phyloP scores from a whole-genome alignment of 2,329 filamentous ascomycete species.

The Fonsecaea nubica region DNA sequence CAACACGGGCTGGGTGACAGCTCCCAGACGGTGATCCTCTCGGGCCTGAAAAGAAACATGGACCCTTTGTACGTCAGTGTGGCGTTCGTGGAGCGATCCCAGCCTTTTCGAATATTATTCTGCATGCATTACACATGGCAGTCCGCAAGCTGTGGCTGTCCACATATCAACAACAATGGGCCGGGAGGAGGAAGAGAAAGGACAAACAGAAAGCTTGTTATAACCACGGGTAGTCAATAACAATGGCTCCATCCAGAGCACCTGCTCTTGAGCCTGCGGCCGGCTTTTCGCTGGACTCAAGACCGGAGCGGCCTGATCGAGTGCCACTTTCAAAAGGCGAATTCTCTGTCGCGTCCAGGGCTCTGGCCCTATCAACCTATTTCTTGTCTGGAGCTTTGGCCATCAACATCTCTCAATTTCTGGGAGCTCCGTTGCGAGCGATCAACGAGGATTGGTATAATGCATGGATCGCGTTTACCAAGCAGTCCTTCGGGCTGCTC shows the following conservation, averaged over 20 bases:
- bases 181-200: not conserved
- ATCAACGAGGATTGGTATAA: constrained; percentile 80
- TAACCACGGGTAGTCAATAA: not conserved
- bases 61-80: constrained; percentile 22
- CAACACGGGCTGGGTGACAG: not conserved
- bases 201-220: not conserved
- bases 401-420: constrained; percentile 73
- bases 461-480: constrained; percentile 85
- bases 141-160: constrained; percentile 12
- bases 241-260: constrained; percentile 31
- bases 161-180: not conserved
- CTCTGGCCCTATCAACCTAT: constrained; percentile 42
- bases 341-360: constrained; percentile 38
- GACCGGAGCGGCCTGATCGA: constrained; percentile 32
- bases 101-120: constrained; percentile 16
- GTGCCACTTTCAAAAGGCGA: constrained; percentile 37
- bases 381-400: constrained; percentile 43
- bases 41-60: not conserved
- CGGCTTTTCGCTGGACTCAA: constrained; percentile 38
- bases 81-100: constrained; percentile 8
- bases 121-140: not conserved
- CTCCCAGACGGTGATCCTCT: not conserved
- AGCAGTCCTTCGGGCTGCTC: constrained; percentile 79
- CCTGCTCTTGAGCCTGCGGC: constrained; percentile 33
- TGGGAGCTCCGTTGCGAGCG: constrained; percentile 77